Base-by-base conservation (phyloP, 2,329 filamentous ascomycete species). In the Cryphonectria nitschkei region DNA sequence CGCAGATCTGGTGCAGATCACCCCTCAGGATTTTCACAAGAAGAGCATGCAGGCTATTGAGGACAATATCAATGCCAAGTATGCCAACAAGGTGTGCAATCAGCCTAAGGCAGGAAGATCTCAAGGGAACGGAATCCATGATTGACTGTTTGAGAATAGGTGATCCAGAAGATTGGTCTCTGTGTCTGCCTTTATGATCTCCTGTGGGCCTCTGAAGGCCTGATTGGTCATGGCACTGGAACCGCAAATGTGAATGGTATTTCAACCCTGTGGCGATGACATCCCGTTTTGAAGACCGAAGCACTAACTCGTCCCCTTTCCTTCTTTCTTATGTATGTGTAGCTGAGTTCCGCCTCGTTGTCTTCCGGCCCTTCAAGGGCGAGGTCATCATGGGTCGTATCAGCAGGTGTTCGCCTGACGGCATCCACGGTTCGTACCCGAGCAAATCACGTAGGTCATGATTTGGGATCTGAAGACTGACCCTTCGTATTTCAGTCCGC, bases 11-110 rank as follows among this genome's bases (percentile, higher is more conserved):
- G 94, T 99, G 75, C 93, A 97, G 82, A 97, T 99, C 82, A 87
- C 89, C 43, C 96, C 96, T 1, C 89, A 93, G 77, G 93, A 98
- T 79, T 97, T 98, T 79, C 88, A 90, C 73, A 96, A 96, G 81
- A 86, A 89, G 72, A 97, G 93, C 78, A 88, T 89, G 43, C 88
- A 94, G 74, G 94, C 94, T 0, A 93, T 99, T 74, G 72, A 98
- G 82, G 95, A 99, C 83, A 96, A 96, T 77, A 96, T 99, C 83
- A 98, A 99, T 80, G 87, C 90, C 74, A 99, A 99, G 82, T 99
- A 98, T 81, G 90, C 95, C 72, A 98, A 99, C 83, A 96, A 95
- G 82, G 92, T 93, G 68, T 65, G 73, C 60, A 75, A 37, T 1
- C 22, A 64, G 16, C 11, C 46, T 29, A 2, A n/a, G 19, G 11